Evolutionary conservation across 108 stramenopile species (phyloP).

Genomic region (Chaetoceros tenuissimus): DNA sequence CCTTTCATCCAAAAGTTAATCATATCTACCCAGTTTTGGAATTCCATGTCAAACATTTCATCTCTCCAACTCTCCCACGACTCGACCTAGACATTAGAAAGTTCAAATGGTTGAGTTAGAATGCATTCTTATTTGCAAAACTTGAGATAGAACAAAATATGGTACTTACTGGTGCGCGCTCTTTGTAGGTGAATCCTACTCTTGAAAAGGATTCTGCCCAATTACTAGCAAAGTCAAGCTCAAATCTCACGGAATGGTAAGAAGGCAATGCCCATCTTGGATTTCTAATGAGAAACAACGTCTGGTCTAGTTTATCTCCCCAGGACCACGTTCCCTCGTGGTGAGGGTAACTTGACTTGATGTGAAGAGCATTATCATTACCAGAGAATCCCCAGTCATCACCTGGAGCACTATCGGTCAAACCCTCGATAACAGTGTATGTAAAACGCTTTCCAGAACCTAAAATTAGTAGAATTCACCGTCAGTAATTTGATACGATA

Average conservation of each 20-base stretch:
- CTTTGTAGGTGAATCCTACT: background rate
- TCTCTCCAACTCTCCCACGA: constrained; percentile 7
- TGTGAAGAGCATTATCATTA: background rate
- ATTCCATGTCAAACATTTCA: background rate
- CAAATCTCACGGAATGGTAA: constrained; percentile 1
- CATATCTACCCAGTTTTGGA: background rate
- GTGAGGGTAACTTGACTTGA: constrained; percentile 2
- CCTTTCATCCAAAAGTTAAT: constrained; percentile 9
- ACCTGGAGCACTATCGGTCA: too few relatives aligned
- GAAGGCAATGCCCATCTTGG: constrained; percentile 1
- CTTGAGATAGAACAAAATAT: background rate
- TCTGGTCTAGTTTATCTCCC: constrained; percentile 3
- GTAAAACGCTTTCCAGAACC: too few relatives aligned
- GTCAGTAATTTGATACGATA: too few relatives aligned
- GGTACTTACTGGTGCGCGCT: background rate
- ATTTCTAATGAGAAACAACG: constrained; percentile 1
- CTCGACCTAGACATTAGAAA: too few relatives aligned
- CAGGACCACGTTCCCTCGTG: constrained; percentile 10
- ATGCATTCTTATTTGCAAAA: too few relatives aligned
- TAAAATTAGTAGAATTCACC: too few relatives aligned
- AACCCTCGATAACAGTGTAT: too few relatives aligned
- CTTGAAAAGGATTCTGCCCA: constrained; percentile 4
- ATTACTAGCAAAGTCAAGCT: constrained; percentile 7
- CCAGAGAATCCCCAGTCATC: too few relatives aligned
- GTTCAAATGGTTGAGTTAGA: too few relatives aligned